Base-by-base conservation (phyloP, 257 asterid species). In the Solanum corneliomulleri region DNA sequence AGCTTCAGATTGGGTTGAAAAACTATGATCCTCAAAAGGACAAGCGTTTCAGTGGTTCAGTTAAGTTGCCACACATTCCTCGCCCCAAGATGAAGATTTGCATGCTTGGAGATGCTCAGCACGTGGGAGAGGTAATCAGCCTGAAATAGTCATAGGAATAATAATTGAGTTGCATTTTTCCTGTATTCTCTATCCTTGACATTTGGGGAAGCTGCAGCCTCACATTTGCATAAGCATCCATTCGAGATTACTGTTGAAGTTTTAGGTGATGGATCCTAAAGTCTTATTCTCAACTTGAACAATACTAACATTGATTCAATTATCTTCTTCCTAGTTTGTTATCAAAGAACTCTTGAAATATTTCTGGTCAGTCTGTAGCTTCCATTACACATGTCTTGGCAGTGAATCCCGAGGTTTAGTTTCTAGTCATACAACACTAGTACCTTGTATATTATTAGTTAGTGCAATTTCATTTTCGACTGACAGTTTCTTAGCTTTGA, bases 31-130 rank as follows among this genome's bases (percentile, higher is more conserved):
- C 85, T 18, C 85, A 80, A 29, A 80, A 80, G 11, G 85, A 80
- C 68, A 80, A 80, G 85, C 85, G 85, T 80, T 80, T 80, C 68
- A 80, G 85, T 47, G 85, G 85, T 47, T 80, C 85, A 29, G 85
- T 80, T 31, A 80, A 80, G 68, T 80, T 80, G 85, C 85, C 85
- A n/a, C 85, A 80, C 85, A 80, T 80, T 29, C 85, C 85, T 80
- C 85, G 85, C 66, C 85, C 85, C 0, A 80, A 80, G 68, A 80
- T 80, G 85, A 80, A 80, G 68, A 47, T 80, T 47, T 80, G 85
- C 68, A 80, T 80, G 85, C 85, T 80, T 27, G 85, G 85, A 80
- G 85, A 80, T 47, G 85, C 85, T 29, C 85, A 80, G 44, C 85
- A 80, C 1, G 85, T 80, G 5, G 85, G 35, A 80, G 85, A 80